Evolutionary conservation across 2,329 filamentous ascomycete species (phyloP).

Genomic region (Pyrenochaeta sp.): DNA sequence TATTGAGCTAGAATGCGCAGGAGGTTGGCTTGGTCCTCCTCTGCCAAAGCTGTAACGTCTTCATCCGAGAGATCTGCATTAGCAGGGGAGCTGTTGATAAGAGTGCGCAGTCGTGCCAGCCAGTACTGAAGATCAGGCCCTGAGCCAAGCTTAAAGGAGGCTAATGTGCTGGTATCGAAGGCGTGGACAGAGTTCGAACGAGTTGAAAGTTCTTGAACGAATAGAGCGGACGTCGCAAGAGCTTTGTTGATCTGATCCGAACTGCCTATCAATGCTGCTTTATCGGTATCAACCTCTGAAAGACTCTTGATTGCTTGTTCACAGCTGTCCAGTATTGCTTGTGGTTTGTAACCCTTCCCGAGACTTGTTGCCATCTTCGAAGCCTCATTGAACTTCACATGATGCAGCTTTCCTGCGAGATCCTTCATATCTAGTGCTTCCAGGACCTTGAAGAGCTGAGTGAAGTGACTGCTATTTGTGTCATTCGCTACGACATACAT

Average conservation of each 20-base stretch:
- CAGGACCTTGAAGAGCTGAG: conserved; percentile 79
- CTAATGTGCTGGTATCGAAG: conserved; percentile 34
- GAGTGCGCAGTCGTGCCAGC: conserved; percentile 29
- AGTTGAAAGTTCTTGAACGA: conserved; percentile 39
- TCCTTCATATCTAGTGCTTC: conserved; percentile 75
- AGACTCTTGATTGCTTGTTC: conserved; percentile 25
- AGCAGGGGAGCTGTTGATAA: conserved; percentile 20
- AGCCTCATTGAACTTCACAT: conserved; percentile 79
- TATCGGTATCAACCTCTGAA: conserved; percentile 28
- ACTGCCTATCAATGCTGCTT: conserved; percentile 23
- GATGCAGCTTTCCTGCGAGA: conserved; percentile 72
- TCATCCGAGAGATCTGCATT: conserved; percentile 25
- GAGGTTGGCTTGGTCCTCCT: conserved; percentile 37
- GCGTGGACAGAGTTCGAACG: conserved; percentile 30
- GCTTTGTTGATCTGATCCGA: conserved; percentile 16
- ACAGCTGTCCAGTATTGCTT: conserved; percentile 70
- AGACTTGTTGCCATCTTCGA: conserved; percentile 50
- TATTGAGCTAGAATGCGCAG: conserved; percentile 41
- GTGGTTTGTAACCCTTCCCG: conserved; percentile 71
- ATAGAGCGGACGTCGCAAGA: conserved; percentile 32
- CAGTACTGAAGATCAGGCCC: conserved; percentile 44
- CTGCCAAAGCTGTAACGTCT: conserved; percentile 30
- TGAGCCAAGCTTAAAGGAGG: conserved; percentile 39
- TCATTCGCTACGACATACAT: conserved; percentile 79
- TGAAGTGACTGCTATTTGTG: conserved; percentile 73